phyloP scores from a whole-genome alignment of 306 rosid species.

The Lathyrus tuberosus region DNA sequence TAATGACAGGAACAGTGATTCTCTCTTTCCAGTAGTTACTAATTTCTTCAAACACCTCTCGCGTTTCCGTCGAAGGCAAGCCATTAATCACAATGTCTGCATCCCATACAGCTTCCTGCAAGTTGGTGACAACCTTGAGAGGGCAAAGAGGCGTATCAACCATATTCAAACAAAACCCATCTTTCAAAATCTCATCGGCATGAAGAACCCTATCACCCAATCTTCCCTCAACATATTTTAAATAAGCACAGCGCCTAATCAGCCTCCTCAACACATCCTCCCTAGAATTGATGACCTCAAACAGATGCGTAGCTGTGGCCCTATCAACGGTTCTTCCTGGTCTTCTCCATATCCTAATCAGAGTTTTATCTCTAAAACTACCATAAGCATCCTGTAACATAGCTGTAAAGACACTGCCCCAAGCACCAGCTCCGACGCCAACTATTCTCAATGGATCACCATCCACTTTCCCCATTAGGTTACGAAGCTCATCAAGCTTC shows the following conservation, averaged over 20 bases:
- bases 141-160: constrained; percentile 93
- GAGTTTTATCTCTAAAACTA: constrained; percentile 69
- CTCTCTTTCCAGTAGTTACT: constrained; percentile 93
- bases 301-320: constrained; percentile 80
- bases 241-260: constrained; percentile 87
- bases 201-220: constrained; percentile 78
- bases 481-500: constrained; percentile 82
- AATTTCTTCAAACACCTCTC: constrained; percentile 74
- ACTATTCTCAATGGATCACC: constrained; percentile 90
- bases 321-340: constrained; percentile 75
- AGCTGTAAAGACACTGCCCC: constrained; percentile 95
- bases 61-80: constrained; percentile 86
- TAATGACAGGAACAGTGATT: constrained; percentile 68
- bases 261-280: constrained; percentile 92
- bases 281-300: constrained; percentile 90
- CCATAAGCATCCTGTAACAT: constrained; percentile 89
- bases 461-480: constrained; percentile 69
- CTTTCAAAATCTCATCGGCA: constrained; percentile 94
- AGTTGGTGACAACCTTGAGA: constrained; percentile 88
- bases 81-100: constrained; percentile 94
- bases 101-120: constrained; percentile 99
- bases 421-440: constrained; percentile 96
- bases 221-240: constrained; percentile 91
- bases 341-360: constrained; percentile 88
- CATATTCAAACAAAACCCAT: constrained; percentile 94